phyloP scores from a whole-genome alignment of 1,284 basidiomycete genomes.

The Cutaneotrichosporon daszewskae region DNA sequence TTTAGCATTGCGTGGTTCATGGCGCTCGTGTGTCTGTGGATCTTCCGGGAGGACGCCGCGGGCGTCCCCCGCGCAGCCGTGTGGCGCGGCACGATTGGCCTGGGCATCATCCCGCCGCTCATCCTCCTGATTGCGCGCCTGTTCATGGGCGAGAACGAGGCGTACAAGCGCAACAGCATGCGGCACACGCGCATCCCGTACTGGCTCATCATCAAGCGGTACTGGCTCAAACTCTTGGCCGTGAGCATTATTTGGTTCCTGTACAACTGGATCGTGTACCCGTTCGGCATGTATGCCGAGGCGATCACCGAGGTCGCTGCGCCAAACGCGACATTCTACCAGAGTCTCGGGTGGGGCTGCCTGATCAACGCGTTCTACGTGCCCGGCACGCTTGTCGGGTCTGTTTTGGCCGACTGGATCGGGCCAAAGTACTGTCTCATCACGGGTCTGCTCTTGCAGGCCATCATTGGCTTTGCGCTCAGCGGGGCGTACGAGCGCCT shows the following conservation, averaged over 20 bases:
- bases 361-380: conserved; percentile 51
- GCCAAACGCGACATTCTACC: conserved; percentile 27
- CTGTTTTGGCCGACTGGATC: conserved; percentile 37
- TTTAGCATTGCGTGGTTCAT: conserved; percentile 76
- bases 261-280: conserved; percentile 53
- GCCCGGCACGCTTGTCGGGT: conserved; percentile 30
- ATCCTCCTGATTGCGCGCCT: conserved; percentile 77
- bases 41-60: conserved; percentile 74
- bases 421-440: conserved; percentile 64
- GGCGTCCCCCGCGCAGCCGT: conserved; percentile 59
- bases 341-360: conserved; percentile 42
- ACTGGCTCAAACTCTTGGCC: conserved; percentile 48
- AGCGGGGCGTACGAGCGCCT: conserved; percentile 62
- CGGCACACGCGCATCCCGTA: conserved; percentile 58
- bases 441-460: conserved; percentile 62
- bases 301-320: conserved; percentile 46
- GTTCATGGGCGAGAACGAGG: conserved; percentile 66
- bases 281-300: conserved; percentile 80
- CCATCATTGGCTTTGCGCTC: conserved; percentile 79
- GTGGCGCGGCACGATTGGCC: conserved; percentile 83
- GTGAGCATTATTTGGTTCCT: conserved; percentile 57
- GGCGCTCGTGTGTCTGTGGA: conserved; percentile 77
- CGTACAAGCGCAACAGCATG: conserved; percentile 56
- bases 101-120: conserved; percentile 75
- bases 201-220: conserved; percentile 68